A percentile compares a stretch with the other conserved stretches of the same genome.
These are phyloP conservation scores for Phialophora macrospora DNA, from an alignment of 2,329 filamentous ascomycete genomes.

Conservation along the genomic window DNA sequence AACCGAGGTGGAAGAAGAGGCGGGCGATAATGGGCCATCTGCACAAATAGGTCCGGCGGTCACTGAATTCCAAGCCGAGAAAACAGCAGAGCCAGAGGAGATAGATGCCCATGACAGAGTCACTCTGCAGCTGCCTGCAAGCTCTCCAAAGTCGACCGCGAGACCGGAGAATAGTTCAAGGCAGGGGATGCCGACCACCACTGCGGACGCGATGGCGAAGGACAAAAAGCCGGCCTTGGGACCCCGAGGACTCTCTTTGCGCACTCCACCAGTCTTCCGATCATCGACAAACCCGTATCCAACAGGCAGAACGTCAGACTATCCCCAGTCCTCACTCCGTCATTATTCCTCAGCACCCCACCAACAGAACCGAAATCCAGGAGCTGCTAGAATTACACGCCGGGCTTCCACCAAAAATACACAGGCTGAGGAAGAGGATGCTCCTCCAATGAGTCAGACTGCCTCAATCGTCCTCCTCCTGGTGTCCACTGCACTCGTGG, in stretches of 20 bases:
- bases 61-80: constrained; percentile 19
- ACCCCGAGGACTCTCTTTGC: constrained; percentile 31
- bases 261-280: constrained; percentile 34
- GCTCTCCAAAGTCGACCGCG: neutral
- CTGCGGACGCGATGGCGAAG: constrained; percentile 10
- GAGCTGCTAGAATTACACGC: constrained; percentile 5
- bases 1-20: constrained; percentile 63
- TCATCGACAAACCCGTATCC: constrained; percentile 27
- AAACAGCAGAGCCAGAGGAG: constrained; percentile 25
- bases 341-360: constrained; percentile 58
- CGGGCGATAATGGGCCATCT: constrained; percentile 53
- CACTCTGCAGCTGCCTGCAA: neutral
- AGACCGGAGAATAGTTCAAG: neutral
- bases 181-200: constrained; percentile 6
- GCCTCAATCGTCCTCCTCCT: constrained; percentile 75
- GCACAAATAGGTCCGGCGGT: constrained; percentile 6
- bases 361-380: constrained; percentile 48
- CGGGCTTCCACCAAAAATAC: constrained; percentile 14
- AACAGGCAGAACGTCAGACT: neutral
- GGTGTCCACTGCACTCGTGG: constrained; percentile 75
- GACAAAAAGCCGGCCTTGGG: constrained; percentile 21
- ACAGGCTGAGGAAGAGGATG: constrained; percentile 17
- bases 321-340: constrained; percentile 35
- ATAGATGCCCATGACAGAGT: constrained; percentile 6
- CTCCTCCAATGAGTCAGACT: constrained; percentile 70